Evolutionary conservation across 441 rosid genomes (phyloP).

Genomic region (Codiaeum variegatum): DNA sequence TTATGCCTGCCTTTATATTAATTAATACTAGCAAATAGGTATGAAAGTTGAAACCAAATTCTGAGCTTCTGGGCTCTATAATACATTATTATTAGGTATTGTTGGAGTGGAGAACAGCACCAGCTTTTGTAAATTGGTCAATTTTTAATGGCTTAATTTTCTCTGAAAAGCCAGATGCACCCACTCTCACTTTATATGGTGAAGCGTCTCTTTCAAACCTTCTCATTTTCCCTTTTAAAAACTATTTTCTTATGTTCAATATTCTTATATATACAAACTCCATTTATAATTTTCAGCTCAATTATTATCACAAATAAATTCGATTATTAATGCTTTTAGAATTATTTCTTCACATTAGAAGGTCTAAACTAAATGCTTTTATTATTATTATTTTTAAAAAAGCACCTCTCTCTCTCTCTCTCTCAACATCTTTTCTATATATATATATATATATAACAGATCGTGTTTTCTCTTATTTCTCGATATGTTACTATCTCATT

Average conservation of each 20-base stretch:
- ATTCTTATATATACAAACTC: neutral
- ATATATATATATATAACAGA: no score
- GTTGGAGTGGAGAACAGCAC: no score
- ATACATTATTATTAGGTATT: neutral
- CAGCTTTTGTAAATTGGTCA: neutral
- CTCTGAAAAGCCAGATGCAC: slow-evolving; percentile 8
- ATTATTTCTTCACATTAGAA: neutral
- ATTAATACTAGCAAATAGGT: neutral
- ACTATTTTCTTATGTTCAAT: neutral
- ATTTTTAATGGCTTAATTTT: neutral
- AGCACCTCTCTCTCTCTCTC: no score
- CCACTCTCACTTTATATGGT: neutral
- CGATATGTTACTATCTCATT: no score
- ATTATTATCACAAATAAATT: no score
- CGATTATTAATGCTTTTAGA: neutral
- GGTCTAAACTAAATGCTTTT: neutral
- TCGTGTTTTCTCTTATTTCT: no score
- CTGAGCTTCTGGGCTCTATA: neutral
- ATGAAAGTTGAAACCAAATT: neutral
- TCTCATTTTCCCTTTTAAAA: neutral
- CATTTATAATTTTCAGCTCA: no score
- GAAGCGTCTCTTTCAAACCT: slow-evolving; percentile 6
- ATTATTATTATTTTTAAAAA: no score
- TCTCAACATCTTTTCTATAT: no score
- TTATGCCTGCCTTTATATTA: neutral